Conservation (phyloP, 768 basidiomycete genomes). For the Leccinum disarticulatum region DNA sequence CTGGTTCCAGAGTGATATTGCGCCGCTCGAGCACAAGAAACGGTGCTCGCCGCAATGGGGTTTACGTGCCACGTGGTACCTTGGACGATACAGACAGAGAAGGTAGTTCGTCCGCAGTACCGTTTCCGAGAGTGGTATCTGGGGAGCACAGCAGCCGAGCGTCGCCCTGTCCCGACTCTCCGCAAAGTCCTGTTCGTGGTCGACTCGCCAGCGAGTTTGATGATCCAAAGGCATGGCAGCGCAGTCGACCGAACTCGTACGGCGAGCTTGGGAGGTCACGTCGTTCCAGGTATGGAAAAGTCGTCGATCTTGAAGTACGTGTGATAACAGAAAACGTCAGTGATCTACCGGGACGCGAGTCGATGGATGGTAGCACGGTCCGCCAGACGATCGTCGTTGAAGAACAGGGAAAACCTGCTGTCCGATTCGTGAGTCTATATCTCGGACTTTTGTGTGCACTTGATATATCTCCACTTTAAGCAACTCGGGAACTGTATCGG, state of each 20-base stretch:
- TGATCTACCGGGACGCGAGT: slow-evolving; percentile 61
- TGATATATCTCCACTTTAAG: slow-evolving; percentile 40
- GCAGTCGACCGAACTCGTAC: slow-evolving; percentile 62
- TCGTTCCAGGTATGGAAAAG: slow-evolving; percentile 70
- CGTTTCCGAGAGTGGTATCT: slow-evolving; percentile 64
- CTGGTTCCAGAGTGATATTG: slow-evolving; percentile 46
- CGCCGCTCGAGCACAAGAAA: slow-evolving; percentile 60
- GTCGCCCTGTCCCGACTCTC: slow-evolving; percentile 41
- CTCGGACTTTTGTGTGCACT: slow-evolving; percentile 8
- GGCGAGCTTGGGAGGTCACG: slow-evolving; percentile 62
- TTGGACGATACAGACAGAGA: slow-evolving; percentile 37
- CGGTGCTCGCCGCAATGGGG: slow-evolving; percentile 45
- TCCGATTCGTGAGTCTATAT: slow-evolving; percentile 70
- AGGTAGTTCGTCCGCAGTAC: slow-evolving; percentile 45
- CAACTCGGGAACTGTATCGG: slow-evolving; percentile 98
- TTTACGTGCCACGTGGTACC: slow-evolving; percentile 44
- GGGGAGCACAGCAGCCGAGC: slow-evolving; percentile 42
- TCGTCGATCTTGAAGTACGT: slow-evolving; percentile 61
- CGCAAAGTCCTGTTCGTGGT: slow-evolving; percentile 35
- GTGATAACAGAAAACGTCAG: slow-evolving; percentile 54
- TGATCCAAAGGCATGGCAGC: slow-evolving; percentile 48
- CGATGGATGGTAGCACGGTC: slow-evolving; percentile 61
- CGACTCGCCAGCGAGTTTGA: slow-evolving; percentile 78
- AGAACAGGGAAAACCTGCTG: slow-evolving; percentile 78
- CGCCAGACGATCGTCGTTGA: slow-evolving; percentile 71